Evolutionary conservation across 1,284 basidiomycete species (phyloP).

Genomic region (Chondrostereum purpureum): DNA sequence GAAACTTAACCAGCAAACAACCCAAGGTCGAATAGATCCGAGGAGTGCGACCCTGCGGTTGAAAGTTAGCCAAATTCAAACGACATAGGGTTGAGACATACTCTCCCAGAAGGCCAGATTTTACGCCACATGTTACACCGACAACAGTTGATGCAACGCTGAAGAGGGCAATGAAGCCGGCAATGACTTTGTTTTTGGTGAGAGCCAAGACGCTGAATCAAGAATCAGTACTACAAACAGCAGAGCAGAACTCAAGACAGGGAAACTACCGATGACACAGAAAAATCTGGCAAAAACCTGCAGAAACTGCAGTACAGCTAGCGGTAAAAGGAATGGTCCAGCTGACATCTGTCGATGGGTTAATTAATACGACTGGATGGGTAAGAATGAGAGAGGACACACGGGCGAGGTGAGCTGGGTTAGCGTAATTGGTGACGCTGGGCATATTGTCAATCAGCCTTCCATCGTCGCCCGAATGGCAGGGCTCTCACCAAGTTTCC

Average conservation of each 20-base stretch:
- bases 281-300: constrained; percentile 6
- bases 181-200: constrained; percentile 28
- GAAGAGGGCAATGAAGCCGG: constrained; percentile 24
- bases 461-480: no score
- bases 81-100: constrained; percentile 20
- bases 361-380: not conserved
- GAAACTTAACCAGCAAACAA: constrained; percentile 30
- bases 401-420: constrained; percentile 30
- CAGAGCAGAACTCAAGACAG: not conserved
- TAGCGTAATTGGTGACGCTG: constrained; percentile 35
- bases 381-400: constrained; percentile 12
- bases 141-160: constrained; percentile 30
- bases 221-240: constrained; percentile 2
- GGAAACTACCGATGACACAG: constrained; percentile 1
- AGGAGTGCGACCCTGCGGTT: constrained; percentile 6
- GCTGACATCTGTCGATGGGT: not conserved
- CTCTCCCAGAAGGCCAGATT: constrained; percentile 29
- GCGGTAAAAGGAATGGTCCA: constrained; percentile 10
- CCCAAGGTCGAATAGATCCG: not conserved
- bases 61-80: not conserved
- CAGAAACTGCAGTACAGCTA: constrained; percentile 4
- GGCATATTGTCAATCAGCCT: not conserved
- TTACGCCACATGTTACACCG: constrained; percentile 30
- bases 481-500: constrained; percentile 33
- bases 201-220: constrained; percentile 25